Evolutionary conservation across 768 basidiomycete genomes (phyloP), one percentile per base, ranked within the genome.

Genomic region (Psilocybe azurescens): DNA sequence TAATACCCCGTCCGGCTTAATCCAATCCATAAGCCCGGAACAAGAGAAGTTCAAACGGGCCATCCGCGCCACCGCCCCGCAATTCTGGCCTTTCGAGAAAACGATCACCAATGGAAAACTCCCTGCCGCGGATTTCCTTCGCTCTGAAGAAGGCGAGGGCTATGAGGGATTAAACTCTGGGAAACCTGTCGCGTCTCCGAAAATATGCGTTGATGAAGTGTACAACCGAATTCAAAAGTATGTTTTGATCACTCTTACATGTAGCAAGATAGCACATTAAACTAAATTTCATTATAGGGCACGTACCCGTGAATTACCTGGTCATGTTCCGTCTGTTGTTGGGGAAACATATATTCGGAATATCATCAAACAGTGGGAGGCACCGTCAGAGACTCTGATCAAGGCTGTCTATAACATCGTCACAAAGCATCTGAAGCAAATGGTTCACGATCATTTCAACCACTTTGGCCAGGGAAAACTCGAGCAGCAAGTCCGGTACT

Each of bases 301-400:
- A 0, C 80, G 86, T 5, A 89, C 90, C 0, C 84, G 91, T 2
- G 90, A 92, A 67, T 79, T 92, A 0, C 89, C 90, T 0, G 87
- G 84, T 10, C 81, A 83, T 61, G 87, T 85, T 61, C 89, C 90
- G 0, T 90, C 88, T 61, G 74, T 86, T 0, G 86, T 91, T 0
- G 83, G 86, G 52, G 71, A 78, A 10, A 68, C 70, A 0, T 87
- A 82, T 60, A 88, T 92, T 60, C 57, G 66, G 1, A 60, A 72
- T 0, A 71, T 86, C 50, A 79, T 83, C 6, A 46, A 66, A 13
- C 66, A 83, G 53, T 91, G 90, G 90, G 58, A 62, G 0, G 39
- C 46, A 0, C 90, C 89, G 0, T 76, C 86, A 0, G 66, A 77
- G 18, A n/a, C 58, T 0, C 77, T 91, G 7, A 86, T 85, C 58